A percentile compares a stretch with the other conserved stretches of the same genome.
phyloP scores from a whole-genome alignment of 805 yeast genomes.

The Metschnikowia cerradonensis region DNA sequence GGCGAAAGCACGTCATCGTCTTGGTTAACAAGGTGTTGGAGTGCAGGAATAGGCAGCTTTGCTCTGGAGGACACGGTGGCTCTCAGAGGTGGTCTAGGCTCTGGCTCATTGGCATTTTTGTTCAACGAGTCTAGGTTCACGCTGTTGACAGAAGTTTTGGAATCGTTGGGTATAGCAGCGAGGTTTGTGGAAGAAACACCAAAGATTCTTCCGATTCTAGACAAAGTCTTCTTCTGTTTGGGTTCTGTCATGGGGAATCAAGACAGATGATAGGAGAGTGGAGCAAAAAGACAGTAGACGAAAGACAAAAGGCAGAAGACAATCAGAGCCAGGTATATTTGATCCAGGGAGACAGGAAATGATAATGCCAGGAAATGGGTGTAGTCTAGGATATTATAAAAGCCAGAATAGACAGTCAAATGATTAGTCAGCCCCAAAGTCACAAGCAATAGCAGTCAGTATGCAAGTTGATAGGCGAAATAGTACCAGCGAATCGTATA shows the following conservation, averaged over 20 bases:
- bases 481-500: too few relatives aligned
- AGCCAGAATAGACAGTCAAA: too few relatives aligned
- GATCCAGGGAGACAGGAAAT: too few relatives aligned
- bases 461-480: too few relatives aligned
- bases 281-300: too few relatives aligned
- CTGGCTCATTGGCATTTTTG: conserved; percentile 4
- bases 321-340: too few relatives aligned
- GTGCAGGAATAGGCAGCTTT: conserved; percentile 7
- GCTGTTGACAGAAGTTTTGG: conserved; percentile 5
- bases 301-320: too few relatives aligned
- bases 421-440: too few relatives aligned
- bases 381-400: neutral
- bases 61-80: conserved; percentile 3
- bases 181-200: conserved; percentile 23
- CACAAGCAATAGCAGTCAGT: too few relatives aligned
- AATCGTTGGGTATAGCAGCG: conserved; percentile 8
- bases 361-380: neutral
- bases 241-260: conserved; percentile 17
- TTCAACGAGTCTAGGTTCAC: conserved; percentile 3
- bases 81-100: conserved; percentile 6
- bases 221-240: conserved; percentile 22
- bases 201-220: conserved; percentile 24
- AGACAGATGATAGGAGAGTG: too few relatives aligned
- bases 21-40: neutral
- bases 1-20: conserved; percentile 19